These are phyloP conservation scores for Debaryomyces sp. DNA, from an alignment of 1,139 yeast species.

Conservation along the genomic window DNA sequence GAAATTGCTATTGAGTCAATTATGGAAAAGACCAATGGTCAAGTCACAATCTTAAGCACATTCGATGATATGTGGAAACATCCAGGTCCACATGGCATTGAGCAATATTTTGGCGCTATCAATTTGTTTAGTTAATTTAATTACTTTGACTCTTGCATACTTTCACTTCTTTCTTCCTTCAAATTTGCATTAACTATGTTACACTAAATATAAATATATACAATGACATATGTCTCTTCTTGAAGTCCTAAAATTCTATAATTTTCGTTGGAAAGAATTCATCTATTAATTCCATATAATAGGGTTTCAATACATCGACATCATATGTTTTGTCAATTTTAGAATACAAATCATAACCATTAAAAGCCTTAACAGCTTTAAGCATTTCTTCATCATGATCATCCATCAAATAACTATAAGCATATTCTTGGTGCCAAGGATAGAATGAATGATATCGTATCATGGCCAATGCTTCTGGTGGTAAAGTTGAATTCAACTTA, in stretches of 20 bases:
- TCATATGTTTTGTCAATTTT: conserved; percentile 55
- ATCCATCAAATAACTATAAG: conserved; percentile 66
- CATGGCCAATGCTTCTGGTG: conserved; percentile 72
- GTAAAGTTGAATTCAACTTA: conserved; percentile 62
- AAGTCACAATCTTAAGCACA: conserved; percentile 72
- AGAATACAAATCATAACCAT: conserved; percentile 69
- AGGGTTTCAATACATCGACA: conserved; percentile 53
- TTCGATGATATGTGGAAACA: conserved; percentile 83
- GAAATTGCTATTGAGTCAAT: conserved; percentile 64
- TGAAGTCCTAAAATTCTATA: conserved; percentile 50
- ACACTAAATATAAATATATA: conserved; percentile 8
- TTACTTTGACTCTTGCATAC: not conserved
- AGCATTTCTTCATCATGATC: conserved; percentile 65
- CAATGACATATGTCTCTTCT: not conserved
- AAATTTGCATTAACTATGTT: conserved; percentile 9
- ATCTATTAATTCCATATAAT: conserved; percentile 64
- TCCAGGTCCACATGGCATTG: conserved; percentile 85
- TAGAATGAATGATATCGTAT: conserved; percentile 74
- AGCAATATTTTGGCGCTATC: conserved; percentile 80
- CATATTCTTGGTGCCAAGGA: conserved; percentile 77
- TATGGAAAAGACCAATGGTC: conserved; percentile 56
- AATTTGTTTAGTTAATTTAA: conserved; percentile 34
- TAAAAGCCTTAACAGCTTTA: conserved; percentile 65
- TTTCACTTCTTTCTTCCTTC: conserved; percentile 1
- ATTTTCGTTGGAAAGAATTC: conserved; percentile 63